Conservation (phyloP, 116 monocot species). For the Thalassia testudinum region DNA sequence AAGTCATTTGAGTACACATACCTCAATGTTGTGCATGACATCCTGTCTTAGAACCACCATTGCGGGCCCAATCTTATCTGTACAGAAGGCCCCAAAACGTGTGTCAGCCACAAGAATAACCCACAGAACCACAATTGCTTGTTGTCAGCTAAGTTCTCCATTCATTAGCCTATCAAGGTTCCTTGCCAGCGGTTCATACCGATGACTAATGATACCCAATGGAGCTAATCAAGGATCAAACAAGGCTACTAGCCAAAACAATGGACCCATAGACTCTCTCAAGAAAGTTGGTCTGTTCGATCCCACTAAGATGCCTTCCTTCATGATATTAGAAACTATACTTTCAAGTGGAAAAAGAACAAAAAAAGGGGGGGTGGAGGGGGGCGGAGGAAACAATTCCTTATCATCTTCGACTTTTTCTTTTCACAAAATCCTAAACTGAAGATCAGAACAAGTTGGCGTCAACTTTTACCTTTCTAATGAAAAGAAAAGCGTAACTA, state of each 20-base stretch:
- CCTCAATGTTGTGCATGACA: conserved; percentile 70
- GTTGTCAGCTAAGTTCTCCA: neutral
- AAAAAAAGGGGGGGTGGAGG: no score
- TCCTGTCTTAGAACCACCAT: conserved; percentile 74
- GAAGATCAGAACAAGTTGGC: neutral
- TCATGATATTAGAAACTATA: no score
- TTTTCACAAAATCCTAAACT: neutral
- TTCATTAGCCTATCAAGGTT: neutral
- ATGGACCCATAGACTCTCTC: no score
- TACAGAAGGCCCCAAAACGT: conserved; percentile 4
- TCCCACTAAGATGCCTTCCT: no score
- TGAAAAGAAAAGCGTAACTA: neutral
- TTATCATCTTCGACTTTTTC: neutral
- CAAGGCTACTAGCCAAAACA: no score
- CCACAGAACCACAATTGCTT: neutral
- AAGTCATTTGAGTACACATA: conserved; percentile 1
- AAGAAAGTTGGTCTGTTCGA: no score
- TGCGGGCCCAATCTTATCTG: conserved; percentile 96
- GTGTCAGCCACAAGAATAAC: conserved; percentile 10
- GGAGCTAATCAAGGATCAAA: no score
- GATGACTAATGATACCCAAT: no score
- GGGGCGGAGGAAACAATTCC: no score
- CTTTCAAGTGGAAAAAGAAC: no score
- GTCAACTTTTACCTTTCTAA: neutral
- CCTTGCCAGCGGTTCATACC: neutral